Evolutionary conservation across 2,329 filamentous ascomycete genomes (phyloP).

Genomic region (Podosphaera xanthii): DNA sequence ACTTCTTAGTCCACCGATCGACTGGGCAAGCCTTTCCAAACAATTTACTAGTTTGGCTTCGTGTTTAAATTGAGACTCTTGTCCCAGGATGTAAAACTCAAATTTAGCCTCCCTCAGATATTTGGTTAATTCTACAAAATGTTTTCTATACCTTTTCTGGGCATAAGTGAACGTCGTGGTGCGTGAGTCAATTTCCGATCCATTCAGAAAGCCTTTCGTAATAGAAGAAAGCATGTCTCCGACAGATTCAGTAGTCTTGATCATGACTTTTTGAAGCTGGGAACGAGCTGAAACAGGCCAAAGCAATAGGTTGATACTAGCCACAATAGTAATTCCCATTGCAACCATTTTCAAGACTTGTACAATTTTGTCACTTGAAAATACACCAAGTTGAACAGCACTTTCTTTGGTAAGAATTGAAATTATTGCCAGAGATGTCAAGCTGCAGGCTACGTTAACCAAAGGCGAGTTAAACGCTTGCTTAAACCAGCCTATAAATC

Average conservation of each 20-base stretch:
- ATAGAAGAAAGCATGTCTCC: conserved; percentile 66
- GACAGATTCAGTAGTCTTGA: conserved; percentile 49
- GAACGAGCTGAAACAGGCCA: conserved; percentile 58
- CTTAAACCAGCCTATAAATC: conserved; percentile 74
- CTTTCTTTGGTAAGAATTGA: conserved; percentile 82
- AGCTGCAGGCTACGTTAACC: conserved; percentile 65
- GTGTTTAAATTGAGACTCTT: conserved; percentile 54
- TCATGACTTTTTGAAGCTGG: conserved; percentile 50
- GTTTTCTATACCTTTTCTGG: conserved; percentile 38
- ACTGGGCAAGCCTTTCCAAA: conserved; percentile 66
- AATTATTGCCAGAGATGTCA: conserved; percentile 74
- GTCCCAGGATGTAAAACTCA: conserved; percentile 66
- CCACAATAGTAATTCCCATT: conserved; percentile 51
- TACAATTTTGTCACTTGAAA: conserved; percentile 59
- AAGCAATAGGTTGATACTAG: conserved; percentile 52
- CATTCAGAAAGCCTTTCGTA: conserved; percentile 61
- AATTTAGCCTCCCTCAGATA: conserved; percentile 69
- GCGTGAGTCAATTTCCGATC: conserved; percentile 54
- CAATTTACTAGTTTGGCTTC: conserved; percentile 65
- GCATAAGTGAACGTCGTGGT: conserved; percentile 41
- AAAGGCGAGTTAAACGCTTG: conserved; percentile 55
- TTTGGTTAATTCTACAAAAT: conserved; percentile 48
- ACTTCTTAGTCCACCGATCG: conserved; percentile 73
- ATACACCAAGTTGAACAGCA: conserved; percentile 58
- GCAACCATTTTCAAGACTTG: conserved; percentile 67